Evolutionary conservation across 1,284 basidiomycete species (phyloP), one percentile per base, ranked within the genome.

Genomic region (Retiboletus fuscus): DNA sequence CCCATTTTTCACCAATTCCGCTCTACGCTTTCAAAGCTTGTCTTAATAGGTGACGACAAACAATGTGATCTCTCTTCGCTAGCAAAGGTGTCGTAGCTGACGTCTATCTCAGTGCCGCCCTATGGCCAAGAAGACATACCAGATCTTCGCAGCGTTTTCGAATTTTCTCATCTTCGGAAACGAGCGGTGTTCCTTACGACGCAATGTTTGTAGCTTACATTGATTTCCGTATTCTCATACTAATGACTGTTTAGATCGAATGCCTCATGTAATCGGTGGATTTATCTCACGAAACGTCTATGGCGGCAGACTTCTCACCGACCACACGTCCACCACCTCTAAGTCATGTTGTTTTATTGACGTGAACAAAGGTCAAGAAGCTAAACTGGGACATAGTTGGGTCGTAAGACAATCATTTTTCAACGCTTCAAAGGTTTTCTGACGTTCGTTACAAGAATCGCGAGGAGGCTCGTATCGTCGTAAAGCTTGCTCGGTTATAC

Each of bases 41-140:
- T 90, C 68, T 91, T 93, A 71, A 91, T 94, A 80, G 93, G 93
- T 22, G 93, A 94, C 83, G 85, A 92, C 75, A 92, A 89, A 75
- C 93, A 95, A 84, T 86, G 93, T 94, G 73, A 80, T 85, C 8
- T 67, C 39, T 83, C 46, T 63, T 61, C 69, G 5, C 49, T 46
- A 22, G 6, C 15, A 12, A 11, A 12, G 34, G n/a, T 67, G 13
- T 22, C 24, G 39, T 46, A 39, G 43, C 70, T 65, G 30, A 75
- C 68, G 5, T 60, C 58, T 28, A 41, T 62, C 11, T 69, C 64
- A 89, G 88, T 90, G 69, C 84, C 88, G 18, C 88, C 88, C 2
- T 85, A 82, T 76, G 88, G 87, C 18, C 81, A 84, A 72, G 87
- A 88, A 22, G 77, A 85, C 1, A 79, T 84, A 63, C 65, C 73